These are phyloP conservation scores for Inonotus obliquus DNA, from an alignment of 1,284 basidiomycete species.

Conservation along the genomic window DNA sequence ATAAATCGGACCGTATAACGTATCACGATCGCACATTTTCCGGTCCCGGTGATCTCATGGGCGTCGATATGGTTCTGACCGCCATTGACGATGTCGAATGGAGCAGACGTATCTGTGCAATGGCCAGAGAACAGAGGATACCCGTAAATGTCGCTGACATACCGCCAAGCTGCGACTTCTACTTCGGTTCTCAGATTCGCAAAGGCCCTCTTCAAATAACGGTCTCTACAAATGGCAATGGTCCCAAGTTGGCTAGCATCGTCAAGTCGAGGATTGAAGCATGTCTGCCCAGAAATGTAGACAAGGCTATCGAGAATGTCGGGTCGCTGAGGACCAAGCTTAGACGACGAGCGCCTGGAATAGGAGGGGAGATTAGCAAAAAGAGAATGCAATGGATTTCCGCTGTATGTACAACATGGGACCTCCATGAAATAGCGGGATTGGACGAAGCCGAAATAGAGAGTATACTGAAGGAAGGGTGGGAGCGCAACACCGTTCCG, in stretches of 20 bases:
- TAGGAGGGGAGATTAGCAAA: slow-evolving; percentile 69
- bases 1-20: slow-evolving; percentile 53
- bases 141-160: slow-evolving; percentile 97
- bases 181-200: slow-evolving; percentile 93
- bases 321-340: slow-evolving; percentile 67
- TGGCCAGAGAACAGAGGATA: slow-evolving; percentile 67
- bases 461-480: slow-evolving; percentile 60
- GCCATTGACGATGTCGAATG: slow-evolving; percentile 85
- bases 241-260: slow-evolving; percentile 87
- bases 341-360: slow-evolving; percentile 69
- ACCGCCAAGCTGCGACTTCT: slow-evolving; percentile 94
- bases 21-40: slow-evolving; percentile 68
- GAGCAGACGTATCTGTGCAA: slow-evolving; percentile 67
- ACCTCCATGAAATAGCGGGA: slow-evolving; percentile 67
- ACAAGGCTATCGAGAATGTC: slow-evolving; percentile 77
- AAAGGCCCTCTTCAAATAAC: slow-evolving; percentile 91
- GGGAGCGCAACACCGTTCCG: slow-evolving; percentile 52
- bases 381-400: slow-evolving; percentile 96
- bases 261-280: slow-evolving; percentile 71
- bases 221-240: slow-evolving; percentile 94
- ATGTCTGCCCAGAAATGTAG: slow-evolving; percentile 68
- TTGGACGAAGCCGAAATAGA: slow-evolving; percentile 61
- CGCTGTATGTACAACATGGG: slow-evolving; percentile 82
- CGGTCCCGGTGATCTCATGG: slow-evolving; percentile 51
- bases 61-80: slow-evolving; percentile 88